These are phyloP conservation scores for Acanthochlamys bracteata DNA, from an alignment of 106 monocot species.

Conservation along the genomic window DNA sequence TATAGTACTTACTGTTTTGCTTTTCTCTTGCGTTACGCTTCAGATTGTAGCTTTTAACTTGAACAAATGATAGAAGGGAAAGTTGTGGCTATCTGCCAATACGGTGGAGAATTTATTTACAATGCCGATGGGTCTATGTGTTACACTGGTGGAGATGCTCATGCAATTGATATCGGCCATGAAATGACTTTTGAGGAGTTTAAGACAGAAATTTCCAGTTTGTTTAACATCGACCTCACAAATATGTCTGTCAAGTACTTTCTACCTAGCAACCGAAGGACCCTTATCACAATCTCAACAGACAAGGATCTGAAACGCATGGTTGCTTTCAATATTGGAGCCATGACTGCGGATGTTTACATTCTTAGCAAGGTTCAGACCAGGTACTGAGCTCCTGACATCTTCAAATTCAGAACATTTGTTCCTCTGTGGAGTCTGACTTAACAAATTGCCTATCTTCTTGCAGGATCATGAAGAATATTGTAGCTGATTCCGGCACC, in stretches of 20 bases:
- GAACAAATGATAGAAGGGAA: conserved; percentile 28
- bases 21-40: too few relatives aligned
- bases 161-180: conserved; percentile 69
- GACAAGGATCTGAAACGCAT: conserved; percentile 86
- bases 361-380: conserved; percentile 59
- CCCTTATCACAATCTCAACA: conserved; percentile 77
- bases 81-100: conserved; percentile 86
- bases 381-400: conserved; percentile 30
- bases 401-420: not conserved
- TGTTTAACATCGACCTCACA: conserved; percentile 63
- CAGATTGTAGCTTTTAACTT: too few relatives aligned
- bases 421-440: not conserved
- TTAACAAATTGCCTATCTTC: not conserved
- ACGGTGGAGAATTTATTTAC: conserved; percentile 78
- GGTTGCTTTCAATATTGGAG: conserved; percentile 62
- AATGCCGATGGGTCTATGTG: conserved; percentile 56
- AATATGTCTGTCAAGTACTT: conserved; percentile 74
- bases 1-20: too few relatives aligned
- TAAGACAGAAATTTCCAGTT: conserved; percentile 56
- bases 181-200: conserved; percentile 65
- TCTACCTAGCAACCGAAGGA: conserved; percentile 61
- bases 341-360: conserved; percentile 54
- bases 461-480: conserved; percentile 24
- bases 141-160: conserved; percentile 85
- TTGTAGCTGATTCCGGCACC: conserved; percentile 42